Evolutionary conservation across 1,284 basidiomycete genomes (phyloP), one percentile per base, ranked within the genome.

Genomic region (Rhodotorula glutinis): DNA sequence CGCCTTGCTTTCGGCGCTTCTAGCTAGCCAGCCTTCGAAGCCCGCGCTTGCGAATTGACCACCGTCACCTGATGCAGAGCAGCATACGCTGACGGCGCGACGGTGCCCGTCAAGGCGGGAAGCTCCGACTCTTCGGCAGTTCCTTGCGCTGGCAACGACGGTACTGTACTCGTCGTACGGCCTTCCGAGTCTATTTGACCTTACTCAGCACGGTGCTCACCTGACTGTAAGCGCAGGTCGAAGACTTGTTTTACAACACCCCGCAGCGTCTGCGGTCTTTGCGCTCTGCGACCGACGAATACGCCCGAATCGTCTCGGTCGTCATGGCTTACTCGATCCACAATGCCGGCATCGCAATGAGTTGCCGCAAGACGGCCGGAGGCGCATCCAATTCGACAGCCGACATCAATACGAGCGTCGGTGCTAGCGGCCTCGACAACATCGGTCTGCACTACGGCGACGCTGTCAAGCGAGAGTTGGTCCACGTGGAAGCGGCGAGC

Each of bases 221-320:
- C 25, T 25, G 29, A 53, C 41, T 40, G 17, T 16, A 19, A 19
- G 43, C 14, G 21, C 43, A 94, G 90, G 92, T 92, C 10, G 92
- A 97, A 78, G 91, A 98, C 76, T 81, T 99, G 43, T 99, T 99
- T 78, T 96, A 92, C 80, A 98, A 97, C 73, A 91, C 88, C 1
- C 92, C 93, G 0, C 88, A 90, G 23, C 89, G 96, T 49, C 84
- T 92, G 43, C 87, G 91, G 14, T 90, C 94, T 0, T 83, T 98
- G 65, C 87, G 90, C 60, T 90, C 87, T 60, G 80, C 88, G 2
- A 89, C 92, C 0, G 96, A 98, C 71, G 96, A 99, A 77, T 98
- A 97, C 78, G 84, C 87, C 13, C 86, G 91, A 30, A 91, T 97
- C 46, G 83, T 98, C 3, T 92, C 97, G 72, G 91, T 98, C 9